These are phyloP conservation scores for Cardamine chenopodiifolia DNA, from an alignment of 345 rosid species.

Conservation along the genomic window DNA sequence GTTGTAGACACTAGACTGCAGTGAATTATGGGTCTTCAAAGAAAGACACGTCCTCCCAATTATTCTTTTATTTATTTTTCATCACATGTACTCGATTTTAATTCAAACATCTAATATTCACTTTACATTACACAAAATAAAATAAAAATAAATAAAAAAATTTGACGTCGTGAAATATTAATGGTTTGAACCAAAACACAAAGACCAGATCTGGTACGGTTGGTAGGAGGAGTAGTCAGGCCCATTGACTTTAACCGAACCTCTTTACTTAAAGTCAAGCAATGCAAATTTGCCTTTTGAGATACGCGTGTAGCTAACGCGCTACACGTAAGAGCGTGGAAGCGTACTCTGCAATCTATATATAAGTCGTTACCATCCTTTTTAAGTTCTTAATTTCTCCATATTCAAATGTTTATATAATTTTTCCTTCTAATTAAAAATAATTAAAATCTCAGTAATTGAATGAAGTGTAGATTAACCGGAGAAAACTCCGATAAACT, in stretches of 20 bases:
- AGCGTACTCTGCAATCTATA: neutral
- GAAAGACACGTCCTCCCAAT: constrained; percentile 43
- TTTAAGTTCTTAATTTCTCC: constrained; percentile 13
- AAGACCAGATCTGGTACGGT: constrained; percentile 35
- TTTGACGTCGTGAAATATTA: constrained; percentile 2
- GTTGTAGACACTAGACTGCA: constrained; percentile 19
- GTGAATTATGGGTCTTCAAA: constrained; percentile 23
- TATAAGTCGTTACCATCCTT: constrained; percentile 13
- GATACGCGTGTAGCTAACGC: neutral
- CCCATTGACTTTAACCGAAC: constrained; percentile 35
- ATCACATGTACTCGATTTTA: neutral
- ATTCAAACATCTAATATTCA: neutral
- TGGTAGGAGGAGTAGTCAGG: constrained; percentile 13
- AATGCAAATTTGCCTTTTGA: neutral
- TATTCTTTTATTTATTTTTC: neutral
- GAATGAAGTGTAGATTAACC: neutral
- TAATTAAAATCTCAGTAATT: neutral
- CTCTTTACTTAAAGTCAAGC: constrained; percentile 21
- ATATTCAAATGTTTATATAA: constrained; percentile 4
- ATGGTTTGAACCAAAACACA: constrained; percentile 25
- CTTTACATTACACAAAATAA: neutral
- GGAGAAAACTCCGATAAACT: constrained; percentile 1
- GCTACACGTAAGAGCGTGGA: constrained; percentile 17
- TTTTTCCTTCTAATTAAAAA: neutral
- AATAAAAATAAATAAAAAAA: neutral